These are phyloP conservation scores for Colletotrichum simmondsii DNA, from an alignment of 2,329 filamentous ascomycete species.

Conservation along the genomic window DNA sequence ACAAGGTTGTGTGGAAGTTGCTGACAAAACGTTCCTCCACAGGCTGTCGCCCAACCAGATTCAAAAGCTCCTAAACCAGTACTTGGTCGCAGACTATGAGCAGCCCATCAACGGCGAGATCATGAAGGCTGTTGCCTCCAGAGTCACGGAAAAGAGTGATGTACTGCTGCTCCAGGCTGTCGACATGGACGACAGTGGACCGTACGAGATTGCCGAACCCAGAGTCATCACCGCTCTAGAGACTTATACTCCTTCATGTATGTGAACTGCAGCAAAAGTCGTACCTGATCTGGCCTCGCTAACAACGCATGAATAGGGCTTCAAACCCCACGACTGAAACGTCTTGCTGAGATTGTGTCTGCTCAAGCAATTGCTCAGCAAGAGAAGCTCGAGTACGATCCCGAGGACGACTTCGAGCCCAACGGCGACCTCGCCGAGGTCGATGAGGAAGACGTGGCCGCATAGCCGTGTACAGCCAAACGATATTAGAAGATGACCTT, in stretches of 20 bases:
- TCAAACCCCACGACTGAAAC: slow-evolving; percentile 94
- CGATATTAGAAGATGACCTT: not conserved
- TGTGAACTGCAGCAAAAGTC: slow-evolving; percentile 48
- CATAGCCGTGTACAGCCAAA: not conserved
- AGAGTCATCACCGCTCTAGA: slow-evolving; percentile 95
- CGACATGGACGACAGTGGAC: slow-evolving; percentile 98
- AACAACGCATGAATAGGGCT: slow-evolving; percentile 71
- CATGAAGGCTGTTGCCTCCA: slow-evolving; percentile 98
- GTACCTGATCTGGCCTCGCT: slow-evolving; percentile 40
- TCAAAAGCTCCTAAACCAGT: slow-evolving; percentile 98
- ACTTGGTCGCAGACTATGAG: slow-evolving; percentile 98
- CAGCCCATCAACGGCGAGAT: slow-evolving; percentile 99
- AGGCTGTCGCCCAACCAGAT: slow-evolving; percentile 99
- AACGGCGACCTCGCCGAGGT: slow-evolving; percentile 62
- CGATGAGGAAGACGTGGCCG: slow-evolving; percentile 54
- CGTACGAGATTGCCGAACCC: slow-evolving; percentile 98
- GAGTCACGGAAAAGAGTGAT: slow-evolving; percentile 98
- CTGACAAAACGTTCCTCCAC: slow-evolving; percentile 3
- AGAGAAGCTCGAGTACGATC: slow-evolving; percentile 77
- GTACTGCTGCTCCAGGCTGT: slow-evolving; percentile 93
- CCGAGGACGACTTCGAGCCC: slow-evolving; percentile 57
- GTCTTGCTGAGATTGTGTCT: slow-evolving; percentile 97
- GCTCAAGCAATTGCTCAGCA: slow-evolving; percentile 96
- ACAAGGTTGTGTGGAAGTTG: not conserved
- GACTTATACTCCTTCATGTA: slow-evolving; percentile 98